phyloP scores from a whole-genome alignment of 768 basidiomycete species.

The Lactarius indigo region DNA sequence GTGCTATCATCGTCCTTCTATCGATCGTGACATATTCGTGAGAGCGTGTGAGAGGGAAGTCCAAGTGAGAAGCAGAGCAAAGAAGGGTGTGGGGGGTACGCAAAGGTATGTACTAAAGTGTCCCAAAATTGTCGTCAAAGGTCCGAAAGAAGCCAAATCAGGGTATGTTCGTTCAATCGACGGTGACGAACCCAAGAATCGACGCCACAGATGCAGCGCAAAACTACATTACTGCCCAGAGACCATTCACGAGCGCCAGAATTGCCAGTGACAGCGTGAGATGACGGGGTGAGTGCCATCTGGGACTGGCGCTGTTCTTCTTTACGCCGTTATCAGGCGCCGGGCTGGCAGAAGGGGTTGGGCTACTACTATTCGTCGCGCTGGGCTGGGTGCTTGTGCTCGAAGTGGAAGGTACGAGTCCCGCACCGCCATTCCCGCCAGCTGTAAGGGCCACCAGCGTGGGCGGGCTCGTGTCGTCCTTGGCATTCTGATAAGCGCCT shows the following conservation, averaged over 20 bases:
- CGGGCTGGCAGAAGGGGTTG: background rate
- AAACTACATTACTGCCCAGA: slow-evolving; percentile 5
- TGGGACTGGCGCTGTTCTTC: background rate
- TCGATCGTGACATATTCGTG: background rate
- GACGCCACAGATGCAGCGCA: background rate
- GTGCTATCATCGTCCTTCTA: background rate
- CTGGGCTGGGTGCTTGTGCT: background rate
- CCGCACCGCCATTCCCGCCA: slow-evolving; percentile 14
- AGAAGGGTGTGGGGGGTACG: background rate
- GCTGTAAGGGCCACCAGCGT: slow-evolving; percentile 2
- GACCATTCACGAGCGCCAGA: background rate
- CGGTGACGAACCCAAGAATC: background rate
- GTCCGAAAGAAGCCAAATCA: background rate
- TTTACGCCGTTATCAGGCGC: background rate
- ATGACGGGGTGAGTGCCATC: background rate
- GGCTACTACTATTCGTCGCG: background rate
- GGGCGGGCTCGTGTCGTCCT: background rate
- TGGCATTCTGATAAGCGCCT: slow-evolving; percentile 19
- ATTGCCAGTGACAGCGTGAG: background rate
- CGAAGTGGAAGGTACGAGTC: background rate
- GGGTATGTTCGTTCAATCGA: background rate
- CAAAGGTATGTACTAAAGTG: background rate
- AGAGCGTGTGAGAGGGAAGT: background rate
- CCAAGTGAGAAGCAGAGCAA: background rate
- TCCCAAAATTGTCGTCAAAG: background rate